Evolutionary conservation across 2,329 filamentous ascomycete species (phyloP), one percentile per base, ranked within the genome.

Genomic region (Calonectria henricotiae): DNA sequence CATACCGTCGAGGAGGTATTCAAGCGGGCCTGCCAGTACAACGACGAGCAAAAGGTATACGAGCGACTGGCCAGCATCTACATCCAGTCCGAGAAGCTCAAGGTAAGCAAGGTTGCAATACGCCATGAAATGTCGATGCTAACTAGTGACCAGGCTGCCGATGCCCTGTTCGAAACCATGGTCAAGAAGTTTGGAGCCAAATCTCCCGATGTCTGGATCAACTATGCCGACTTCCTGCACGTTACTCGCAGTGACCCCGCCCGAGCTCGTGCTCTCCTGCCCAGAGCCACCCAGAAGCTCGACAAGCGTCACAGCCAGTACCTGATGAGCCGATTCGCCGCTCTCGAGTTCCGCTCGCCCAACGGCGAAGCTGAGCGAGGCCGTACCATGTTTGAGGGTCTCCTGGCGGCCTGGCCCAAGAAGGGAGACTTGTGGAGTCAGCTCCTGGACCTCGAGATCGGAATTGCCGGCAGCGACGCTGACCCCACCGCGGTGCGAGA

Each of bases 151-250:
- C 82, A 97, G 92, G 92, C 95, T 88, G 96, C 96, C 66, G 95
- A 98, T 79, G 90, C 89, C 25, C 89, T 98, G 75, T 98, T 98
- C 85, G 93, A 96, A 81, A 85, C 88, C 46, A 94, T 97, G 83
- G 86, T 94, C 77, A 97, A 96, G 86, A 98, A 97, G 84, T 95
- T 94, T 70, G 94, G 96, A 79, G 92, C 93, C 73, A 91, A 92
- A 74, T 90, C 92, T 6, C 92, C 94, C 11, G 89, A 91, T 64
- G 91, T 98, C 75, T 99, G 95, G 94, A 88, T 93, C 82, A 98
- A 98, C 86, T 98, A 98, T 83, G 96, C 95, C 27, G 93, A 93
- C 78, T 98, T 98, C 88, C 88, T 99, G 67, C 93, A 98, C 84
- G 91, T 92, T 69, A 93, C 90, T 0, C 84, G 90, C 70, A 86